Conservation (phyloP, 2,329 filamentous ascomycete genomes). For the Mycosphaerella arachidis region DNA sequence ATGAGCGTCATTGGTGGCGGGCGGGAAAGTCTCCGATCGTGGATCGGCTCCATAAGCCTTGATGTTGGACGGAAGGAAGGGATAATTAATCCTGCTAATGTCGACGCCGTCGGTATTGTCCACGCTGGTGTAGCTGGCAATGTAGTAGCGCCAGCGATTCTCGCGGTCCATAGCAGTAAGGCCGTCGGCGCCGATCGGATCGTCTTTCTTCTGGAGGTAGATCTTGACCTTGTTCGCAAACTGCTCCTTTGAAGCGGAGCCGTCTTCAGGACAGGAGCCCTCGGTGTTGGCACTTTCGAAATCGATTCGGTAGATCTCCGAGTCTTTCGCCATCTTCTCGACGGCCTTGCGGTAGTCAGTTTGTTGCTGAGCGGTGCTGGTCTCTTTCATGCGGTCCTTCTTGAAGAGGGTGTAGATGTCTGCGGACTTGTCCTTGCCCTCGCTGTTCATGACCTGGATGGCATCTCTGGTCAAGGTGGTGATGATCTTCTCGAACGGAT, state of each 20-base stretch:
- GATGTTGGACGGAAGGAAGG: conserved; percentile 39
- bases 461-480: conserved; percentile 76
- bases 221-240: conserved; percentile 63
- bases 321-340: conserved; percentile 88
- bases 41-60: conserved; percentile 35
- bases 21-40: conserved; percentile 16
- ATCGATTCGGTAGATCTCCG: conserved; percentile 82
- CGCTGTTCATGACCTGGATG: conserved; percentile 74
- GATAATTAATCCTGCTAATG: conserved; percentile 29
- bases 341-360: conserved; percentile 87
- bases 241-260: conserved; percentile 53
- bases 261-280: background rate
- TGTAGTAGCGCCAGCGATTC: conserved; percentile 86
- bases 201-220: conserved; percentile 82
- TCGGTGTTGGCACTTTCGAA: conserved; percentile 63
- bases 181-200: conserved; percentile 66
- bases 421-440: conserved; percentile 87
- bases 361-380: conserved; percentile 85
- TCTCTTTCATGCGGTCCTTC: conserved; percentile 71
- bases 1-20: conserved; percentile 3
- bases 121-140: conserved; percentile 82
- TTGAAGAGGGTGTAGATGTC: conserved; percentile 87
- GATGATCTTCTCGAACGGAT: conserved; percentile 86
- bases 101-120: conserved; percentile 64
- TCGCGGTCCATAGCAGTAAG: conserved; percentile 48